These are phyloP conservation scores for Brachypodium distachyon DNA, from an alignment of 202 grass and related monocot genomes.

Conservation along the genomic window DNA sequence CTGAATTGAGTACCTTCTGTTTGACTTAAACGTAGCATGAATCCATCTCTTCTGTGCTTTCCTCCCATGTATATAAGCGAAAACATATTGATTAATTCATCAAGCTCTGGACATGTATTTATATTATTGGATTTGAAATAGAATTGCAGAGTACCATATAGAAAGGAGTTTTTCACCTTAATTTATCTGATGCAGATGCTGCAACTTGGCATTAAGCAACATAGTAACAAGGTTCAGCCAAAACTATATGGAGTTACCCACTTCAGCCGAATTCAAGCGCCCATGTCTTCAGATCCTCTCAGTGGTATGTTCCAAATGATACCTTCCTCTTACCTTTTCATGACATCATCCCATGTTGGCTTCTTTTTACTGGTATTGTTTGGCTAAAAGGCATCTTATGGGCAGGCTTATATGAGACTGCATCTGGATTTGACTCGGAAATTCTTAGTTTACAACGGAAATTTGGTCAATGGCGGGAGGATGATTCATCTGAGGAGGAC, in stretches of 20 bases:
- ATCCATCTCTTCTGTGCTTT: background rate
- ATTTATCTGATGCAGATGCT: conserved; percentile 53
- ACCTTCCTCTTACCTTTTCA: background rate
- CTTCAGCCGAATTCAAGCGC: conserved; percentile 69
- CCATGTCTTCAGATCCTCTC: conserved; percentile 77
- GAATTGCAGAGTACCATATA: background rate
- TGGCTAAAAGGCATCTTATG: conserved; percentile 21
- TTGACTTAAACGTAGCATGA: background rate
- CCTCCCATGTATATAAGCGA: background rate
- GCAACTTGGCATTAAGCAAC: conserved; percentile 49
- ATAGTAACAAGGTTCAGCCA: conserved; percentile 47
- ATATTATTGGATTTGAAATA: no score
- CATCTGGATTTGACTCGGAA: conserved; percentile 73
- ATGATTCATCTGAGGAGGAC: conserved; percentile 32
- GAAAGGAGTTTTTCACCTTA: conserved; percentile 25
- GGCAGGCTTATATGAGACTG: conserved; percentile 70
- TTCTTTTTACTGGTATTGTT: conserved; percentile 1
- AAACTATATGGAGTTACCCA: conserved; percentile 50
- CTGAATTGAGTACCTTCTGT: background rate
- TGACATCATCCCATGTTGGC: background rate
- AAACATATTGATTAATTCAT: background rate
- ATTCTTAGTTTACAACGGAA: conserved; percentile 77
- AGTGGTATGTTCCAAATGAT: conserved; percentile 41
- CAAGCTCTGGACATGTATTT: background rate
- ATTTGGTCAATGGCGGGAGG: conserved; percentile 85